Conservation (phyloP, 1,139 yeast genomes). For the Pichia norvegensis region DNA sequence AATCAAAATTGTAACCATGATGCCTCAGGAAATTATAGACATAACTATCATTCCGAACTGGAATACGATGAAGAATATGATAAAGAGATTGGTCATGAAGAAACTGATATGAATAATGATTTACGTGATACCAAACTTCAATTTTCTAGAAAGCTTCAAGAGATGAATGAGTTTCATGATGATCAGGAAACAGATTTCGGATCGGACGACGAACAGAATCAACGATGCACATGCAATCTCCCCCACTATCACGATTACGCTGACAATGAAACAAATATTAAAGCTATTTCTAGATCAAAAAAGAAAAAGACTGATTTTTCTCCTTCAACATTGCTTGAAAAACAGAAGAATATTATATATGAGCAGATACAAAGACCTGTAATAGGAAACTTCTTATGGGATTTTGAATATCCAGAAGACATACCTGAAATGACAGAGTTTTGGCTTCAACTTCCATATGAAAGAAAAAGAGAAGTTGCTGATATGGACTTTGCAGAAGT, state of each 20-base stretch:
- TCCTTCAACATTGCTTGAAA: constrained; percentile 10
- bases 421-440: constrained; percentile 51
- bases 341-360: constrained; percentile 28
- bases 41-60: constrained; percentile 9
- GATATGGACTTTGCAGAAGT: constrained; percentile 66
- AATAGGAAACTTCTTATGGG: constrained; percentile 39
- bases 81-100: constrained; percentile 12
- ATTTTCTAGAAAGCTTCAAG: too few relatives aligned
- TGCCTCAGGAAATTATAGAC: constrained; percentile 11
- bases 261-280: not conserved
- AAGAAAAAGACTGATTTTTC: not conserved
- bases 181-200: not conserved
- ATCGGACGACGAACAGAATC: not conserved
- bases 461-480: constrained; percentile 55
- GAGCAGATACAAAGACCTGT: constrained; percentile 16
- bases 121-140: not conserved
- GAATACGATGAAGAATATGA: constrained; percentile 18
- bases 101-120: constrained; percentile 9
- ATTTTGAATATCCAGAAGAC: constrained; percentile 47
- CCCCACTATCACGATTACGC: constrained; percentile 12
- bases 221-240: constrained; percentile 8
- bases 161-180: not conserved
- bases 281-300: constrained; percentile 2
- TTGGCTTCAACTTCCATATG: constrained; percentile 62
- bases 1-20: constrained; percentile 6